phyloP scores from a whole-genome alignment of 2,329 filamentous ascomycete species.

The Hypoxylon sp. region DNA sequence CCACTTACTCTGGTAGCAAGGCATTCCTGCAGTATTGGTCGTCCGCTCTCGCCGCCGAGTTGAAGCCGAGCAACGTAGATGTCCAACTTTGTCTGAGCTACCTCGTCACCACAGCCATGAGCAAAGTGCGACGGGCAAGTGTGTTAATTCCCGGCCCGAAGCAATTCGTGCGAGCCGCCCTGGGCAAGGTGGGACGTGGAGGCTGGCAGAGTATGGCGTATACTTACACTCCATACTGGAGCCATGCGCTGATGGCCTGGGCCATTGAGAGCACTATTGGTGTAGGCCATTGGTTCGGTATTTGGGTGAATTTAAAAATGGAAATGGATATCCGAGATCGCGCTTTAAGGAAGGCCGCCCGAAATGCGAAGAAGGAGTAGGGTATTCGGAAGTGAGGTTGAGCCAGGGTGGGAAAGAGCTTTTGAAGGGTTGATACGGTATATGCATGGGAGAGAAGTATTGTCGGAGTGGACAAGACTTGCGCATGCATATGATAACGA shows the following conservation, averaged over 20 bases:
- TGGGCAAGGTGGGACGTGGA: constrained; percentile 86
- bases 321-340: constrained; percentile 86
- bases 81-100: constrained; percentile 95
- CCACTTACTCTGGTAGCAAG: constrained; percentile 97
- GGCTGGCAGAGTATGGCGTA: constrained; percentile 83
- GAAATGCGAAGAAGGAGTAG: constrained; percentile 79
- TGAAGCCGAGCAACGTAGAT: constrained; percentile 83
- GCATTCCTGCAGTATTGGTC: constrained; percentile 99
- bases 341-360: constrained; percentile 86
- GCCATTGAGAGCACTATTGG: constrained; percentile 74
- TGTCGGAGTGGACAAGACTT: background rate
- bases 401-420: background rate
- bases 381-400: background rate
- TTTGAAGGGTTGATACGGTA: background rate
- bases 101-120: constrained; percentile 96
- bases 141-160: constrained; percentile 85
- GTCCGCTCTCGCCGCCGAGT: constrained; percentile 84
- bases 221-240: constrained; percentile 95
- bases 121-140: constrained; percentile 88
- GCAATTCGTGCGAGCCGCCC: constrained; percentile 82
- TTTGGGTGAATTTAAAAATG: constrained; percentile 74
- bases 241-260: constrained; percentile 91
- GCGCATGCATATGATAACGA: background rate
- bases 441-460: background rate
- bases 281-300: constrained; percentile 62